A percentile compares a stretch with the other conserved stretches of the same genome.
These are phyloP conservation scores for Coniophora puteana DNA, from an alignment of 1,284 basidiomycete species.

Conservation along the genomic window DNA sequence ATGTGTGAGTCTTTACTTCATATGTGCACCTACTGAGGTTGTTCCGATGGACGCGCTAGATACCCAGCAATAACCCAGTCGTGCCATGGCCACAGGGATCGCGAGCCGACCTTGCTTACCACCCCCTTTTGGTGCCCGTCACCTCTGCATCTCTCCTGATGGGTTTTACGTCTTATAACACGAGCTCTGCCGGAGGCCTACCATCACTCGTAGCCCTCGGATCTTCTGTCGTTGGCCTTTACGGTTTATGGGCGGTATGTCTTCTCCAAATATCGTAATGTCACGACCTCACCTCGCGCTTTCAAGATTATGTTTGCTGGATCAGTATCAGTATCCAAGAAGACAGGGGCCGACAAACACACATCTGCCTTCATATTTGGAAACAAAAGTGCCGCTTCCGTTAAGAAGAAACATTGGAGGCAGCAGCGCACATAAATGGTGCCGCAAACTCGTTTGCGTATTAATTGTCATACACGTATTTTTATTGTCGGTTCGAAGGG, in stretches of 20 bases:
- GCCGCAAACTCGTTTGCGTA: too few relatives aligned
- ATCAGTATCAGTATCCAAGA: slow-evolving; percentile 54
- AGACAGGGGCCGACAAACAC: slow-evolving; percentile 76
- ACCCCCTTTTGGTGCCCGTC: slow-evolving; percentile 63
- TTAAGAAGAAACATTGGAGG: slow-evolving; percentile 65
- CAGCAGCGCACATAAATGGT: too few relatives aligned
- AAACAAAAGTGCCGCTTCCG: slow-evolving; percentile 68
- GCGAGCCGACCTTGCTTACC: slow-evolving; percentile 27
- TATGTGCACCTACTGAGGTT: too few relatives aligned
- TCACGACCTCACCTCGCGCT: slow-evolving; percentile 15
- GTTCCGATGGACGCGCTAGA: too few relatives aligned
- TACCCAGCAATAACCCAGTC: slow-evolving; percentile 14
- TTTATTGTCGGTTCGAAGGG: too few relatives aligned
- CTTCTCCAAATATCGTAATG: slow-evolving; percentile 8
- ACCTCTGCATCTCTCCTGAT: slow-evolving; percentile 48
- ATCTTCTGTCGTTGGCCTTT: slow-evolving; percentile 50
- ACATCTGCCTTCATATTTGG: slow-evolving; percentile 77
- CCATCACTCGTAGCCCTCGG: slow-evolving; percentile 47
- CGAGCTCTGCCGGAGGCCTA: slow-evolving; percentile 51
- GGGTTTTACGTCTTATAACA: slow-evolving; percentile 66
- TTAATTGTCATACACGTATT: too few relatives aligned
- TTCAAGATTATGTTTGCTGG: slow-evolving; percentile 60
- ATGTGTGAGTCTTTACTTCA: too few relatives aligned
- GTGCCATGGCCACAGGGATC: too few relatives aligned
- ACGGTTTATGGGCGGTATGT: slow-evolving; percentile 72